Evolutionary conservation across 1,284 basidiomycete genomes (phyloP), one percentile per base, ranked within the genome.

Genomic region (Microbotryum scabiosae): DNA sequence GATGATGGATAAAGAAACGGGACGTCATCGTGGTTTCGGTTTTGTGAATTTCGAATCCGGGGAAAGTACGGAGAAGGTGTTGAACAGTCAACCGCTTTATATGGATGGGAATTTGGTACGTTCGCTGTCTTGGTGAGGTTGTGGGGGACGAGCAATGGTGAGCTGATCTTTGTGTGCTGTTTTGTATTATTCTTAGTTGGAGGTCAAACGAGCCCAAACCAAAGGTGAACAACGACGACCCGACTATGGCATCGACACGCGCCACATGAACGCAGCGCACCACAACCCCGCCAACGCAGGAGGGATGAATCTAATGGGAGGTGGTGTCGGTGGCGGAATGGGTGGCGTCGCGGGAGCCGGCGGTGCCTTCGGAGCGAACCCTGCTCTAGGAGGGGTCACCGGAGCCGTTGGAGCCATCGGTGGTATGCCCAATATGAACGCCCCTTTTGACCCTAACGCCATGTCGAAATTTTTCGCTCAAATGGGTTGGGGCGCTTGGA

Each of bases 1-100:
- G 72, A 98, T 99, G 96, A 83, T 97, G 72, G 96, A 99, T 76
- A 87, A 92, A 56, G 91, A 97, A 75, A 97, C 91, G 20, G 88
- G 89, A 41, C 79, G 93, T 53, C 92, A 89, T 76, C 94, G 98
- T 75, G 96, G 96, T 6, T 99, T 97, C 71, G 96, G 96, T 0
- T 99, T 99, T 73, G 86, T 98, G 23, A 96, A 91, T 0, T 96
- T 97, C 70, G 80, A 79, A 36, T 88, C 92, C 72, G 88, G 93
- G 67, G 85, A 85, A 10, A 84, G 87, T 66, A 89, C 93, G 47
- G 85, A 90, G 63, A 84, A 84, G 32, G 70, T 74, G 14, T 60
- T 77, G 23, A 59, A 50, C 16, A 64, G 64, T 5, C 69, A 68
- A 18, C 75, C 74, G 44, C 66, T 76, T 49, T 66, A 72, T 28